Base-by-base conservation (phyloP, 2,329 filamentous ascomycete genomes). In the Aotearoamyces nothofagi region DNA sequence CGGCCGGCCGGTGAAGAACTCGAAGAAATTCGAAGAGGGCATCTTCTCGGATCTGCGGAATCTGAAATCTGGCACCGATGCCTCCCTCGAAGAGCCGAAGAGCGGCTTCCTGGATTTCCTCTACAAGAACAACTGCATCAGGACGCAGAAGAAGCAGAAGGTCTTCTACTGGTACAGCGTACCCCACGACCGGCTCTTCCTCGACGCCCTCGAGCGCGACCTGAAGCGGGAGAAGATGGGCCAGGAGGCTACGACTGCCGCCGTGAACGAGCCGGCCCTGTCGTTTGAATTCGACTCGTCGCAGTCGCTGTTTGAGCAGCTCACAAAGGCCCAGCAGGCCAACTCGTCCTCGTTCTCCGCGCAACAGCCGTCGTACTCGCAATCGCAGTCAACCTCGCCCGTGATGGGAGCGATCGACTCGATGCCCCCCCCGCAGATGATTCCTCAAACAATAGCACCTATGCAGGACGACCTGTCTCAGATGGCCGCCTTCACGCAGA, bases 131-230 rank as follows among this genome's bases (percentile, higher is more conserved):
- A 98, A 98, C 65, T 98, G 90, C 68, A 98, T 98, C 45, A 78
- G 90, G 44, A 98, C 90, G 20, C 90, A 98, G 58, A 98, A 98
- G 74, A 98, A 98, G 69, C 90, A 98, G 53, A 98, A 98, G 66
- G 90, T 98, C 41, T 98, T 98, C 51, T 98, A 96, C 62, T 98
- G 90, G 90, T 98, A 96, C 60, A 94, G 86, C 61, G 90, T 98
- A 26, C 90, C 90, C 2, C 90, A 98, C 54, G 90, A 98, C 57
- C 75, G 90, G 31, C 73, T 98, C 29, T 98, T 98, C 60, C 76
- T 98, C 43, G 90, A 98, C 60, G 90, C 90, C 22, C 65, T 98
- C 45, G 90, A 98, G 66, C 78, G 90, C 40, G 90, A 98, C 51
- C 60, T 98, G 51, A 98, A 98, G 74, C 75, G 90, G 50, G 90